Conservation (phyloP, 1,284 basidiomycete genomes). For the Apiotrichum gracile region DNA sequence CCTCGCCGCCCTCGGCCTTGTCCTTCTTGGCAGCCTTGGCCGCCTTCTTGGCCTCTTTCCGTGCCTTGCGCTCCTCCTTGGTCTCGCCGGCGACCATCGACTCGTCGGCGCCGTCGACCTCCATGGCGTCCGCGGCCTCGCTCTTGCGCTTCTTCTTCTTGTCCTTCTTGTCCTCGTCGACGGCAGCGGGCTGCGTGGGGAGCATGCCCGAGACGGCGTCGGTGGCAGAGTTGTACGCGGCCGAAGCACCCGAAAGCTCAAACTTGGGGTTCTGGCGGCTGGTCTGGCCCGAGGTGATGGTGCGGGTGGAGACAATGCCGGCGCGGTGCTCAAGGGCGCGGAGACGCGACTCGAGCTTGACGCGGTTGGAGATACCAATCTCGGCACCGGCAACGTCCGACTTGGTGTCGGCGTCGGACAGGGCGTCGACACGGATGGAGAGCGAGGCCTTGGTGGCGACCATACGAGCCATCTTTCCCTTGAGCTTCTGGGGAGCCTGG, state of each 20-base stretch:
- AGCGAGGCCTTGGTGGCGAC: constrained; percentile 95
- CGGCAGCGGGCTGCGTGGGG: constrained; percentile 70
- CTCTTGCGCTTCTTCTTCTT: constrained; percentile 62
- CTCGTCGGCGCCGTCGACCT: constrained; percentile 45
- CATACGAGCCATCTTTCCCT: constrained; percentile 99
- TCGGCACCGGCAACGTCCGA: constrained; percentile 72
- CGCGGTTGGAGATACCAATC: constrained; percentile 86
- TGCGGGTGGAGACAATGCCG: constrained; percentile 62
- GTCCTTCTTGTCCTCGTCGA: constrained; percentile 66
- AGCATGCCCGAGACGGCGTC: constrained; percentile 62
- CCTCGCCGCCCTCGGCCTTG: constrained; percentile 6
- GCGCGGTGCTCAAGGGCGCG: constrained; percentile 78
- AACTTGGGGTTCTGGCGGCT: constrained; percentile 63
- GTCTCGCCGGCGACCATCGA: constrained; percentile 48
- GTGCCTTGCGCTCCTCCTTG: constrained; percentile 55
- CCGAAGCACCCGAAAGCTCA: constrained; percentile 64
- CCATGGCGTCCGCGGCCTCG: constrained; percentile 50
- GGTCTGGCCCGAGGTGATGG: constrained; percentile 54
- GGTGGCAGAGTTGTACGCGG: constrained; percentile 69
- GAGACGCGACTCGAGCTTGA: constrained; percentile 89
- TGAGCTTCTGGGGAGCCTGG: constrained; percentile 94
- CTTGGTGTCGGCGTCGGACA: constrained; percentile 87
- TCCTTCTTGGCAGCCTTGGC: constrained; percentile 12
- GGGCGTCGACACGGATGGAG: constrained; percentile 92
- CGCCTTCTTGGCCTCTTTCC: constrained; percentile 54